Conservation (phyloP, 1,284 basidiomycete genomes). For the Apiotrichum veenhuisii region DNA sequence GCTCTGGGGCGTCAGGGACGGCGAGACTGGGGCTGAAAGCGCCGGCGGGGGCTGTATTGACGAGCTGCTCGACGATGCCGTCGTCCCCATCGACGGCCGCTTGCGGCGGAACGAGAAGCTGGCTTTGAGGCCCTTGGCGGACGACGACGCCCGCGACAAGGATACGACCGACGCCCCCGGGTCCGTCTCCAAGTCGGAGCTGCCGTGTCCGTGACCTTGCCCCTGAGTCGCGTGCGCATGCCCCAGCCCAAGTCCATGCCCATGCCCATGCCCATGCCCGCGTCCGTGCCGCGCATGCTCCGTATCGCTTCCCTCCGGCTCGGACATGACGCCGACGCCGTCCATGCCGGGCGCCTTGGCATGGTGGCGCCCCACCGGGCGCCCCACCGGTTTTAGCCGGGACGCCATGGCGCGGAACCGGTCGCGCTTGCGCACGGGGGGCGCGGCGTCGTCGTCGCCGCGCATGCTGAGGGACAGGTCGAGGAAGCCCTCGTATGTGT, state of each 20-base stretch:
- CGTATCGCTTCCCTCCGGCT: constrained; percentile 38
- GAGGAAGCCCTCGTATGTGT: constrained; percentile 88
- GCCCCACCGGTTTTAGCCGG: constrained; percentile 2
- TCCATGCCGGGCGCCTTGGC: constrained; percentile 44
- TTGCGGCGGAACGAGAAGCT: constrained; percentile 34
- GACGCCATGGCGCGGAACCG: constrained; percentile 59
- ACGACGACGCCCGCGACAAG: neutral
- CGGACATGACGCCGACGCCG: constrained; percentile 26
- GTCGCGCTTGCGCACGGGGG: constrained; percentile 54
- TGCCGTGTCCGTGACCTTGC: neutral
- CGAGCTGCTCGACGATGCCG: constrained; percentile 21
- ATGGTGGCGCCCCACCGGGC: constrained; percentile 56
- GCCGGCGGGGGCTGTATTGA: constrained; percentile 21
- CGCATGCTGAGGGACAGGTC: constrained; percentile 84
- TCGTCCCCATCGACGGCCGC: constrained; percentile 8
- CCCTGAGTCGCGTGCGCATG: no score
- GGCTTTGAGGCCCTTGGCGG: constrained; percentile 14
- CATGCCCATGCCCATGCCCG: neutral
- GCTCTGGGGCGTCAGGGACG: neutral
- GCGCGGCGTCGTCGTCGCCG: constrained; percentile 37
- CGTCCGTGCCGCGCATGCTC: constrained; percentile 14
- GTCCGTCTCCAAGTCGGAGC: neutral
- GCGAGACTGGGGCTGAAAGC: constrained; percentile 14
- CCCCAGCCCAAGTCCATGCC: neutral
- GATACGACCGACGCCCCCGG: neutral